Evolutionary conservation across 1,139 yeast genomes (phyloP).

Genomic region (Geotrichum macrosporum): DNA sequence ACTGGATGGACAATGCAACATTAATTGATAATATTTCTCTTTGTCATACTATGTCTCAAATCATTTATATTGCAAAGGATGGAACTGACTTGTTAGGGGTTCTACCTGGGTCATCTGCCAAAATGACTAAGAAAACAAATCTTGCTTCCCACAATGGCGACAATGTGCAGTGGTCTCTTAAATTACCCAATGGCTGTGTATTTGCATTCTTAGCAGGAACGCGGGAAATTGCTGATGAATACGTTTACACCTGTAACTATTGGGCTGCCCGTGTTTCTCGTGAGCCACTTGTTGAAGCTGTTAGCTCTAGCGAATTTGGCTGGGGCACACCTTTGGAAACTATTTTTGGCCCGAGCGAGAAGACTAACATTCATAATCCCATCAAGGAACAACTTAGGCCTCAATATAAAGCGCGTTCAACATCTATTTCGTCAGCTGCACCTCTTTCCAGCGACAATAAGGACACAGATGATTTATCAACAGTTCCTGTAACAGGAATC

Average conservation of each 20-base stretch:
- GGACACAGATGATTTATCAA: neutral
- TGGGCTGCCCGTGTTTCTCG: conserved; percentile 88
- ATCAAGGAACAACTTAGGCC: neutral
- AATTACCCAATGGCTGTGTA: conserved; percentile 38
- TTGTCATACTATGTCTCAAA: conserved; percentile 37
- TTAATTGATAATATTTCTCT: conserved; percentile 34
- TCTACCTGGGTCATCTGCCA: conserved; percentile 16
- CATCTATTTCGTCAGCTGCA: neutral
- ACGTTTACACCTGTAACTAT: conserved; percentile 74
- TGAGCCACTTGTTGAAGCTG: conserved; percentile 59
- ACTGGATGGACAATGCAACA: conserved; percentile 49
- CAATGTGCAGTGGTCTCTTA: conserved; percentile 35
- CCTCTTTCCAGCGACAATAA: neutral
- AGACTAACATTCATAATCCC: neutral
- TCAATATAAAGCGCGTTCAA: neutral
- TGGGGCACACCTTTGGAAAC: conserved; percentile 49
- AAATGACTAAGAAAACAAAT: conserved; percentile 5
- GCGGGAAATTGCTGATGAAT: conserved; percentile 62
- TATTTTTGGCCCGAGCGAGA: neutral
- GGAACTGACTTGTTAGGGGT: conserved; percentile 19
- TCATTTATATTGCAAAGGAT: conserved; percentile 22
- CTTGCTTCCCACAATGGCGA: conserved; percentile 21
- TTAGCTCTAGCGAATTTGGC: conserved; percentile 76
- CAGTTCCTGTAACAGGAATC: neutral
- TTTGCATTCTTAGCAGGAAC: conserved; percentile 52